Conservation (phyloP, 805 yeast genomes). For the Ogataea haglerorum region DNA sequence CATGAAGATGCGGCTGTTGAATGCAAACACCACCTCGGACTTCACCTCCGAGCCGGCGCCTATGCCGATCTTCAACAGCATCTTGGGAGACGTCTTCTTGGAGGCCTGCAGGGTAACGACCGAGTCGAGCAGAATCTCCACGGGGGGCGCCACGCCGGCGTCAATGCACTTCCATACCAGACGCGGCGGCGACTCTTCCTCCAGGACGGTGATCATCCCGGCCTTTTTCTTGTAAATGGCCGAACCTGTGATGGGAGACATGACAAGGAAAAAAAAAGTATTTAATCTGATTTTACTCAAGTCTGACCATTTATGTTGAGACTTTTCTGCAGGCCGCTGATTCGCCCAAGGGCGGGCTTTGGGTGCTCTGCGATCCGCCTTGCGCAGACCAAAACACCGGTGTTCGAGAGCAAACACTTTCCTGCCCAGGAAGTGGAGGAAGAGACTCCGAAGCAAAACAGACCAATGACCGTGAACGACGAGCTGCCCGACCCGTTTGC, state of each 20-base stretch:
- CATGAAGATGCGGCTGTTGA: constrained; percentile 72
- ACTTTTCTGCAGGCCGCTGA: constrained; percentile 1
- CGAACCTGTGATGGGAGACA: constrained; percentile 39
- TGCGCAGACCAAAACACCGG: constrained; percentile 19
- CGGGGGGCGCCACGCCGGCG: constrained; percentile 36
- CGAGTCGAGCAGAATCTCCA: constrained; percentile 41
- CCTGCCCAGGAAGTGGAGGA: constrained; percentile 19
- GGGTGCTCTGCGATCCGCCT: background rate
- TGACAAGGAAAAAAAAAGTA: constrained; percentile 5
- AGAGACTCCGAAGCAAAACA: constrained; percentile 24
- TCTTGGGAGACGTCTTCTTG: constrained; percentile 60
- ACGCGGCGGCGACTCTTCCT: constrained; percentile 54
- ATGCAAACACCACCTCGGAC: constrained; percentile 48
- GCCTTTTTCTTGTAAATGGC: constrained; percentile 52
- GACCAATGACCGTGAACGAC: constrained; percentile 63
- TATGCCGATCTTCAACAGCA: constrained; percentile 56
- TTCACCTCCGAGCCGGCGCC: constrained; percentile 31
- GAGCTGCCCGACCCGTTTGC: constrained; percentile 79
- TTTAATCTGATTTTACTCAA: background rate
- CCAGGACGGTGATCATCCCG: constrained; percentile 54
- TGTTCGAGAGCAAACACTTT: constrained; percentile 15
- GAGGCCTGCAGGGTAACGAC: constrained; percentile 62
- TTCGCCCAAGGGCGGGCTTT: background rate
- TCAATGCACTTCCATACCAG: constrained; percentile 60
- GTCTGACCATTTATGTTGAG: background rate